Evolutionary conservation across 2,329 filamentous ascomycete species (phyloP).

Genomic region (Talaromyces sp.): DNA sequence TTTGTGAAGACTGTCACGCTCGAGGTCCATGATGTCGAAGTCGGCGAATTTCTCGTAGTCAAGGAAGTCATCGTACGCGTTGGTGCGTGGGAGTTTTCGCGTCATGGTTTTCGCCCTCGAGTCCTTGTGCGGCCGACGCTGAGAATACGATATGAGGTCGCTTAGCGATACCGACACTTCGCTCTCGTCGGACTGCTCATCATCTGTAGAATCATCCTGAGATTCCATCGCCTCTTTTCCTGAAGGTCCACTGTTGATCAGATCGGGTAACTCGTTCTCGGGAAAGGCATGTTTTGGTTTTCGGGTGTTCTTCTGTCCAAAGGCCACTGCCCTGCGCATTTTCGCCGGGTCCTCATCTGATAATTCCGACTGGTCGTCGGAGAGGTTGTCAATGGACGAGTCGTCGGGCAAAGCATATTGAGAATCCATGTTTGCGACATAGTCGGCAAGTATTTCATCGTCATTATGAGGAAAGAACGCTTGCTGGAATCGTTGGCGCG

Average conservation of each 20-base stretch:
- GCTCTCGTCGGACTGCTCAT: conserved; percentile 4
- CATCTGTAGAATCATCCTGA: background rate
- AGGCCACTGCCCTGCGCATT: background rate
- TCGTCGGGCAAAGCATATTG: conserved; percentile 2
- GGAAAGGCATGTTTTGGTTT: background rate
- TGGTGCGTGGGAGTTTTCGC: conserved; percentile 45
- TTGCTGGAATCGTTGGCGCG: background rate
- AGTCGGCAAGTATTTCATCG: conserved; percentile 41
- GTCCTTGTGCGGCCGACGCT: background rate
- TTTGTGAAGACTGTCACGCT: conserved; percentile 60
- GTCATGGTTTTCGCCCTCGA: conserved; percentile 9
- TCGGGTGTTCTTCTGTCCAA: background rate
- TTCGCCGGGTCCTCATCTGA: conserved; percentile 13
- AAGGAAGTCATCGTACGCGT: conserved; percentile 52
- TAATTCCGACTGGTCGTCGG: conserved; percentile 17
- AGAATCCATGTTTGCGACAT: conserved; percentile 33
- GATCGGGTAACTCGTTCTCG: background rate
- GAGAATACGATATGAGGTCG: conserved; percentile 22
- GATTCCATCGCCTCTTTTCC: background rate
- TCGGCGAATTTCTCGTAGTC: conserved; percentile 60
- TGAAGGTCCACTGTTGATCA: background rate
- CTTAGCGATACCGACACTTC: conserved; percentile 40
- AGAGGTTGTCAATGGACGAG: conserved; percentile 17
- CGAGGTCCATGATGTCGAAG: conserved; percentile 82
- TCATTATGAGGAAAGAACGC: conserved; percentile 25